phyloP scores from a whole-genome alignment of 1,284 basidiomycete species.

The Meira nashicola region DNA sequence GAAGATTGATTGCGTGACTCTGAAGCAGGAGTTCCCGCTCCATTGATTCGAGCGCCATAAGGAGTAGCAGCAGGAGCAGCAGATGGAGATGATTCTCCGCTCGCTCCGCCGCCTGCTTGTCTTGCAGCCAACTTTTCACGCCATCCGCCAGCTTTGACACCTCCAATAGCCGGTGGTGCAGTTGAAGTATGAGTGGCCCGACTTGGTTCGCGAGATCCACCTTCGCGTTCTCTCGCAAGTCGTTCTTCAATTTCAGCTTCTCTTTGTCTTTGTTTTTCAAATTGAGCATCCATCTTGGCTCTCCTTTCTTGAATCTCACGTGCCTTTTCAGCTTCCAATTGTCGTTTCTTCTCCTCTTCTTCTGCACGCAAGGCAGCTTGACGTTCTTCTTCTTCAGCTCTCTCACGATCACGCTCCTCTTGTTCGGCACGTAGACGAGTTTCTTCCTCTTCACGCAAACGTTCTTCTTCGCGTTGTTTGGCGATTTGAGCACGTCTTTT shows the following conservation, averaged over 20 bases:
- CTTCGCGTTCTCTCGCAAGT: conserved; percentile 3
- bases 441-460: conserved; percentile 37
- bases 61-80: conserved; percentile 1
- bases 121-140: conserved; percentile 6
- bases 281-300: conserved; percentile 39
- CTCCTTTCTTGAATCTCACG: conserved; percentile 49
- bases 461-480: conserved; percentile 30
- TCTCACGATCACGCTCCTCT: conserved; percentile 25
- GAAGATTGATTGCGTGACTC: background rate
- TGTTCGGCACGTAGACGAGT: conserved; percentile 29
- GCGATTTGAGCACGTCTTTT: conserved; percentile 57
- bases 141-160: conserved; percentile 10
- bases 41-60: background rate
- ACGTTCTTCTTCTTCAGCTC: conserved; percentile 28
- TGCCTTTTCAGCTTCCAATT: conserved; percentile 47
- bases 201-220: conserved; percentile 1
- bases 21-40: background rate
- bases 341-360: conserved; percentile 41
- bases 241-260: conserved; percentile 36
- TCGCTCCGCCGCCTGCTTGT: conserved; percentile 7
- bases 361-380: conserved; percentile 37
- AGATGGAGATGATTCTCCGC: background rate
- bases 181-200: conserved; percentile 11
- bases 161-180: background rate
- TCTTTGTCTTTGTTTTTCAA: conserved; percentile 39